Evolutionary conservation across 331 rosid genomes (phyloP), one percentile per base, ranked within the genome.

Genomic region (Acacia pycnantha): DNA sequence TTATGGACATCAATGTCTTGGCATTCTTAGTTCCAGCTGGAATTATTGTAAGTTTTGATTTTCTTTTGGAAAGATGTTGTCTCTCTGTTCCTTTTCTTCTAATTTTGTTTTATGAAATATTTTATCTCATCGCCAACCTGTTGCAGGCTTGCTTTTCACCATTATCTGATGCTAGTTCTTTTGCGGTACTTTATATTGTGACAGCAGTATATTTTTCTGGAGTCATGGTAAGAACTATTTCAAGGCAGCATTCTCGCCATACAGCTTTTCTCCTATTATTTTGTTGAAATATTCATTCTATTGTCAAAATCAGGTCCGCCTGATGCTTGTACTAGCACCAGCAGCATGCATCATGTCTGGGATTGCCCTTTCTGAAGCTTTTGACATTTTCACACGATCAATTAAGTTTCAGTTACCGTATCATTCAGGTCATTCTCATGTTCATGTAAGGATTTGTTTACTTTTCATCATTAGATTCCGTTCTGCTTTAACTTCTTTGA

Each of bases 21-120:
- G 99, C 98, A 76, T 95, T 95, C 87, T 86, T 95, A 79, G 98
- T 95, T 90, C 99, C 99, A 41, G 97, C 97, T 79, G 99, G 99
- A 77, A 93, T 95, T 77, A 83, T 95, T 73, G 99, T 95, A 88
- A 84, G 99, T 76, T 41, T 22, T 2, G 0, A 65, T 44, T 78
- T 21, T 76, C 27, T 18, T 18, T 6, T 2, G 6, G 16, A 18
- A 58, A 29, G 41, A 65, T 14, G 8, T 21, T 77, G 70, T 73
- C 44, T 31, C 5, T 62, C 41, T 22, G 54, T 68, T 64, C 37
- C 66, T 77, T 65, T 37, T 71, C 75, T 75, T 74, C 12, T 73
- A 51, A 10, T 51, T 73, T 53, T 44, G 7, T 70, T 68, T 51
- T 68, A 71, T 56, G 58, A 79, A 82, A 50, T 43, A 54, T 82